Percentiles rank a stretch among this genome's conserved stretches.
Evolutionary conservation across 805 yeast species (phyloP).

Genomic region (Kodamaea hsintzibuensis): DNA sequence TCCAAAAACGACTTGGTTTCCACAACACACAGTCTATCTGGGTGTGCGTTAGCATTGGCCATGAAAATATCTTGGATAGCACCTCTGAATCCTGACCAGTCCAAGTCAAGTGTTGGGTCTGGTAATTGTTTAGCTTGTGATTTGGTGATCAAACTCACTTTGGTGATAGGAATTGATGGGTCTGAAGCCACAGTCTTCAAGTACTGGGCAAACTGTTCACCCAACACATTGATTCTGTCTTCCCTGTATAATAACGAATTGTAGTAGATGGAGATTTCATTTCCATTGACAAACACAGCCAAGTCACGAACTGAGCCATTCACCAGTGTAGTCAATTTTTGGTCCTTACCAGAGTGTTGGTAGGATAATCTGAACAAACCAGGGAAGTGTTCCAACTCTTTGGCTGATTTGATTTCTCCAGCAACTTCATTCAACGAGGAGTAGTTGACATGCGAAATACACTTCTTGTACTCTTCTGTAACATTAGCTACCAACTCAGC

Average conservation of each 20-base stretch:
- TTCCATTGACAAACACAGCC: conserved; percentile 46
- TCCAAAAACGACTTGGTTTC: conserved; percentile 79
- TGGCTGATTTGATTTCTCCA: conserved; percentile 46
- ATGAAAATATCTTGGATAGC: conserved; percentile 96
- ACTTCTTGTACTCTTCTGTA: conserved; percentile 38
- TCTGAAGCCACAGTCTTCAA: conserved; percentile 33
- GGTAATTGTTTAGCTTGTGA: conserved; percentile 67
- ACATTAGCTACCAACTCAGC: conserved; percentile 50
- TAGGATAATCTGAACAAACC: conserved; percentile 62
- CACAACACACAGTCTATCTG: conserved; percentile 87
- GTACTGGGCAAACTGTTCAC: conserved; percentile 71
- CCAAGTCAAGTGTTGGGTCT: conserved; percentile 82
- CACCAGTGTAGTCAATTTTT: conserved; percentile 47
- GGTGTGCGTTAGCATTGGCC: conserved; percentile 78
- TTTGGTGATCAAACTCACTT: conserved; percentile 67
- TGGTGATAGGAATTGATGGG: conserved; percentile 50
- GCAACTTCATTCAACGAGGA: conserved; percentile 56
- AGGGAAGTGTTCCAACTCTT: conserved; percentile 58
- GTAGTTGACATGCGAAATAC: conserved; percentile 41
- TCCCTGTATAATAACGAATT: conserved; percentile 73
- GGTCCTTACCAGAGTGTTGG: conserved; percentile 44
- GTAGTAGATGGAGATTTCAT: conserved; percentile 53
- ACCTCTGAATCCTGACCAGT: conserved; percentile 90
- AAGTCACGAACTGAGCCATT: conserved; percentile 64
- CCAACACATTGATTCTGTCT: conserved; percentile 66